A percentile compares a stretch with the other conserved stretches of the same genome.
Conservation (phyloP, 2,329 filamentous ascomycete species). For the Ustilaginoidea virens region DNA sequence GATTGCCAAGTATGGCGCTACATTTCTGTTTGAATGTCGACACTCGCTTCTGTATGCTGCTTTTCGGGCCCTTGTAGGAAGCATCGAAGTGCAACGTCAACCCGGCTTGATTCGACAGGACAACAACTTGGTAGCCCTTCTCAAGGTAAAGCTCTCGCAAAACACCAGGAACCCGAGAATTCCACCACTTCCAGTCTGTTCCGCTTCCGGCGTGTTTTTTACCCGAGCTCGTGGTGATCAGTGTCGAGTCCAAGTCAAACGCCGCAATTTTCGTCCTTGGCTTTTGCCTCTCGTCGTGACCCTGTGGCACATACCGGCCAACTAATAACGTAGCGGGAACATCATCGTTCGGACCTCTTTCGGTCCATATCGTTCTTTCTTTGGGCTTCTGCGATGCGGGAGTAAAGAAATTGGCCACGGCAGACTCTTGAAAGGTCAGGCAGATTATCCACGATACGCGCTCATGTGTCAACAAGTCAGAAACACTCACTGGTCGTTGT, state of each 20-base stretch:
- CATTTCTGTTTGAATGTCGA: slow-evolving; percentile 74
- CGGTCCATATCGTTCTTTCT: slow-evolving; percentile 56
- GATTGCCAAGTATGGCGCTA: slow-evolving; percentile 48
- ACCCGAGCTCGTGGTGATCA: slow-evolving; percentile 67
- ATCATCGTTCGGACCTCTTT: slow-evolving; percentile 39
- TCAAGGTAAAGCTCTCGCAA: slow-evolving; percentile 50
- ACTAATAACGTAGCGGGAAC: slow-evolving; percentile 50
- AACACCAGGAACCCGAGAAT: slow-evolving; percentile 49
- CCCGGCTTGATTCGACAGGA: slow-evolving; percentile 82
- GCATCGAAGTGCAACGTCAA: slow-evolving; percentile 58
- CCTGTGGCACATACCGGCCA: slow-evolving; percentile 47
- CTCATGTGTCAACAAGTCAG: not conserved
- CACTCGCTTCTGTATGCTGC: slow-evolving; percentile 42
- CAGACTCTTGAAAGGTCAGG: slow-evolving; percentile 33
- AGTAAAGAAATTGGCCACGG: slow-evolving; percentile 76
- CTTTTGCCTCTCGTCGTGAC: slow-evolving; percentile 11
- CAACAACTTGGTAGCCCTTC: slow-evolving; percentile 59
- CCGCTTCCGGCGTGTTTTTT: slow-evolving; percentile 59
- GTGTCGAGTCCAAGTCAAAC: slow-evolving; percentile 73
- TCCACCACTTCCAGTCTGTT: slow-evolving; percentile 92
- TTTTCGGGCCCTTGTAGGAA: slow-evolving; percentile 52
- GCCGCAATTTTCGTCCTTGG: slow-evolving; percentile 47
- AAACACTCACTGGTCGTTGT: slow-evolving; percentile 31
- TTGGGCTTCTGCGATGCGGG: slow-evolving; percentile 73
- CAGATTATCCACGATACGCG: slow-evolving; percentile 4